Conservation (phyloP, 2,329 filamentous ascomycete genomes). For the Rutstroemia sydowiana region DNA sequence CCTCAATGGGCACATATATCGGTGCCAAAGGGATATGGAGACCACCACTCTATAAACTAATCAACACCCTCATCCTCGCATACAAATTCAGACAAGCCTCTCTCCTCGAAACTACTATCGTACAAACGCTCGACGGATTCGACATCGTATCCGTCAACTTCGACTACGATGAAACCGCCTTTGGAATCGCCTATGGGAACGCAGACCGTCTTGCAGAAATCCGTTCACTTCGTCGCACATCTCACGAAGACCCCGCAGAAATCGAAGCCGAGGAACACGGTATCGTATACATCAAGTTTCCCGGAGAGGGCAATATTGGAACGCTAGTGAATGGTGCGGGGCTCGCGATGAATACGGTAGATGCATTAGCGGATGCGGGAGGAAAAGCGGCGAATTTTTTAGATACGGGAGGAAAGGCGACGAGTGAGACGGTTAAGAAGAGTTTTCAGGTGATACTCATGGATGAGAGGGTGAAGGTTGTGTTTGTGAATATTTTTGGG, state of each 20-base stretch:
- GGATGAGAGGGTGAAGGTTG: conserved; percentile 64
- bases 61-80: conserved; percentile 37
- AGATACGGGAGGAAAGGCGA: conserved; percentile 85
- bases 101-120: conserved; percentile 45
- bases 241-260: conserved; percentile 47
- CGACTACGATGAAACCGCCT: conserved; percentile 65
- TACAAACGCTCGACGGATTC: conserved; percentile 35
- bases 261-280: conserved; percentile 59
- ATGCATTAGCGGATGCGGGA: conserved; percentile 62
- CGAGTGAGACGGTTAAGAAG: conserved; percentile 68
- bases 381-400: conserved; percentile 75
- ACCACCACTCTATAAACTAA: conserved; percentile 39
- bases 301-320: conserved; percentile 56
- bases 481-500: conserved; percentile 67
- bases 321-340: conserved; percentile 86
- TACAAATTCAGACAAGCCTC: conserved; percentile 61
- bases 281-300: conserved; percentile 69
- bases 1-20: conserved; percentile 42
- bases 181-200: conserved; percentile 56
- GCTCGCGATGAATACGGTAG: conserved; percentile 84
- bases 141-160: conserved; percentile 48
- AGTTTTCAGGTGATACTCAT: conserved; percentile 67
- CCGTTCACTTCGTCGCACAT: conserved; percentile 47
- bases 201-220: conserved; percentile 53
- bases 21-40: conserved; percentile 37